Percentiles rank a stretch among this genome's conserved stretches.
Evolutionary conservation across 495 filamentous ascomycete genomes (phyloP).

Genomic region (Aspergillus steynii): DNA sequence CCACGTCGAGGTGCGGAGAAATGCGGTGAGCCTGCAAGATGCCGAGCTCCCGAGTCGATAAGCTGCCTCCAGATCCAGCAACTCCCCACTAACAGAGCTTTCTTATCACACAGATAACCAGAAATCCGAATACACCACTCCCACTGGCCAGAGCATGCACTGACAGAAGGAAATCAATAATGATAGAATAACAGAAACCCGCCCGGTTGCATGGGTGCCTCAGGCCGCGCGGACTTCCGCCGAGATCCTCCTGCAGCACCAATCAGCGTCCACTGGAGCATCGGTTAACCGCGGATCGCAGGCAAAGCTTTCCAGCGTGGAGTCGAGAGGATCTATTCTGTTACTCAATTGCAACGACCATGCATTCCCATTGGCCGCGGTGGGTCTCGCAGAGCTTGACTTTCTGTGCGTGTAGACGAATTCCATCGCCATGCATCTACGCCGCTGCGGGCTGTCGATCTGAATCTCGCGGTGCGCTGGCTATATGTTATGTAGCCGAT

Average conservation of each 20-base stretch:
- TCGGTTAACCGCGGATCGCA: conserved; percentile 1
- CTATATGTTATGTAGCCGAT: neutral
- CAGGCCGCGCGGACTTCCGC: conserved; percentile 3
- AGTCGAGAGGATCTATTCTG: neutral
- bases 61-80: too few species aligned
- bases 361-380: neutral
- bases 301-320: conserved; percentile 1
- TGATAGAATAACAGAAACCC: neutral
- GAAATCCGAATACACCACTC: neutral
- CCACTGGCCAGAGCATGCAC: neutral
- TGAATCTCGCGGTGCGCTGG: neutral
- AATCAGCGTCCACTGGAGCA: neutral
- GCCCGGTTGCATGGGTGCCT: neutral
- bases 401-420: neutral
- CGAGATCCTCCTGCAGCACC: neutral
- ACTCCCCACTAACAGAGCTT: too few species aligned
- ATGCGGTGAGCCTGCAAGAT: too few species aligned
- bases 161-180: conserved; percentile 1
- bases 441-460: neutral
- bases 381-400: conserved; percentile 1
- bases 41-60: too few species aligned
- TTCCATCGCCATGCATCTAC: neutral
- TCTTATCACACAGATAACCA: too few species aligned
- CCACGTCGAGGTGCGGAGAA: too few species aligned
- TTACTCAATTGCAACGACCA: conserved; percentile 2